Evolutionary conservation across 179 eudicot species (phyloP).

Genomic region (Silene vulgaris): DNA sequence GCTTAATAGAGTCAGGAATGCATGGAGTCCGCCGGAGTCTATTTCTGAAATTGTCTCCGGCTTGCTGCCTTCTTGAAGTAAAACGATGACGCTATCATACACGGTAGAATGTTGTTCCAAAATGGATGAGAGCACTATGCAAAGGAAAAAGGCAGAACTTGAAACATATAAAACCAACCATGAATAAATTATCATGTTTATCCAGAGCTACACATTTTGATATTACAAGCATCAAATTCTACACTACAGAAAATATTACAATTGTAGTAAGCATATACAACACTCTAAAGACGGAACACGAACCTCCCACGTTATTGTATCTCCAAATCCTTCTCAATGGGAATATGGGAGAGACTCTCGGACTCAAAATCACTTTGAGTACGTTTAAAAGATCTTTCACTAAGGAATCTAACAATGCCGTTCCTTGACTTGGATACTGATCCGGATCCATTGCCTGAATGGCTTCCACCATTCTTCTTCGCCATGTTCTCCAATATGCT

Average conservation of each 20-base stretch:
- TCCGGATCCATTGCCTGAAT: constrained; percentile 27
- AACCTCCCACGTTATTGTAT: constrained; percentile 30
- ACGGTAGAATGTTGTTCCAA: no score
- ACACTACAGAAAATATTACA: background rate
- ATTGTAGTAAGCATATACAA: constrained; percentile 5
- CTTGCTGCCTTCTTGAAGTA: no score
- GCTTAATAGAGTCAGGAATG: no score
- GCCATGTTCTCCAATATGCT: constrained; percentile 46
- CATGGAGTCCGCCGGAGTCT: no score
- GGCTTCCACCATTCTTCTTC: constrained; percentile 40
- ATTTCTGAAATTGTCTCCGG: no score
- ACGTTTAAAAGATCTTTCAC: constrained; percentile 57
- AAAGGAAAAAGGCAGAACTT: background rate
- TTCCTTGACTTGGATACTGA: constrained; percentile 35
- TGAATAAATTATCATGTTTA: background rate
- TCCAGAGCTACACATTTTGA: background rate
- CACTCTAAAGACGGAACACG: background rate
- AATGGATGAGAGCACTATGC: no score
- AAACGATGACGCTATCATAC: no score
- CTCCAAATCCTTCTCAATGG: constrained; percentile 49
- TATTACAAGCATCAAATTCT: background rate
- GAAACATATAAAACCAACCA: background rate
- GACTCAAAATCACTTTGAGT: constrained; percentile 30
- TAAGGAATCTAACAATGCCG: constrained; percentile 44
- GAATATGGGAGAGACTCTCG: constrained; percentile 36